These are phyloP conservation scores for Citrus sinensis DNA, from an alignment of 345 rosid species.

Conservation along the genomic window DNA sequence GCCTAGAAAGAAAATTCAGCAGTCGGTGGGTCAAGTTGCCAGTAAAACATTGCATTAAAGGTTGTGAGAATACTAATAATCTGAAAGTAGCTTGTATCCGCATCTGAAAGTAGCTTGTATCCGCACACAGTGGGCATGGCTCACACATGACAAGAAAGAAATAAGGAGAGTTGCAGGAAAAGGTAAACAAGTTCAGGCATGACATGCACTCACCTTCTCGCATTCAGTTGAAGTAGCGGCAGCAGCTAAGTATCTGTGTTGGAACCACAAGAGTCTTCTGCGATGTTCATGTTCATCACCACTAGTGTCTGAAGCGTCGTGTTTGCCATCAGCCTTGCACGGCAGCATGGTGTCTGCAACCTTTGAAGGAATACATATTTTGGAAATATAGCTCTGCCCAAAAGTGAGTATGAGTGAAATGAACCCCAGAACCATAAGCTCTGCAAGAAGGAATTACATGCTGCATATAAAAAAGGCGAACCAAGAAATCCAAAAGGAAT, in stretches of 20 bases:
- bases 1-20: neutral
- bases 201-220: slow-evolving; percentile 40
- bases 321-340: slow-evolving; percentile 27
- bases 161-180: slow-evolving; percentile 1
- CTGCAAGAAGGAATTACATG: slow-evolving; percentile 38
- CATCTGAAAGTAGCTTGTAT: neutral
- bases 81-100: neutral
- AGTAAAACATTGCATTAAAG: neutral
- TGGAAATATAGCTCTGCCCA: slow-evolving; percentile 52
- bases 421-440: slow-evolving; percentile 92
- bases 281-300: slow-evolving; percentile 40
- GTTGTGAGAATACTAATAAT: neutral
- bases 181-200: neutral
- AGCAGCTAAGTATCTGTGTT: slow-evolving; percentile 45
- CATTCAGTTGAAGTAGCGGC: slow-evolving; percentile 33
- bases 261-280: slow-evolving; percentile 59
- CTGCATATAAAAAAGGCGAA: slow-evolving; percentile 1
- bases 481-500: neutral
- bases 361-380: slow-evolving; percentile 60
- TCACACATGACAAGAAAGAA: neutral
- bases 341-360: slow-evolving; percentile 74
- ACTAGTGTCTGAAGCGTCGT: neutral
- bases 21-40: neutral
- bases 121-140: neutral
- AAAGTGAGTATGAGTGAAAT: slow-evolving; percentile 85